phyloP scores from a whole-genome alignment of 2,329 filamentous ascomycete genomes.

The Colletotrichum orchidophilum region DNA sequence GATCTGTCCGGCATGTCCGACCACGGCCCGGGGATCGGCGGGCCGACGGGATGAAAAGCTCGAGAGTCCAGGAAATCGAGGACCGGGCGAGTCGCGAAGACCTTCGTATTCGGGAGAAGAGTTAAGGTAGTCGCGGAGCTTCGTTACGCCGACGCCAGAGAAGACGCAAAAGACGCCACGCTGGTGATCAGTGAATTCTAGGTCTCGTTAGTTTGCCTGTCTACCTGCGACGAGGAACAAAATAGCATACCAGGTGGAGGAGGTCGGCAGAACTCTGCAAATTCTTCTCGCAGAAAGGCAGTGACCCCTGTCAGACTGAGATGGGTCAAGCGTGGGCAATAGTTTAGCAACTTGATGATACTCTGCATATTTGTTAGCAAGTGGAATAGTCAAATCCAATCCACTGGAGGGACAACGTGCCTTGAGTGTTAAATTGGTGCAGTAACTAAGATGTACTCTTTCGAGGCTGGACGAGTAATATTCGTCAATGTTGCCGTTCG shows the following conservation, averaged over 20 bases:
- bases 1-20: constrained; percentile 34
- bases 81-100: constrained; percentile 45
- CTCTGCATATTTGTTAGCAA: constrained; percentile 64
- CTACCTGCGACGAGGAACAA: background rate
- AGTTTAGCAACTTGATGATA: constrained; percentile 88
- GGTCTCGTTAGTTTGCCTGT: constrained; percentile 38
- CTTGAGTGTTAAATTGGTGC: constrained; percentile 81
- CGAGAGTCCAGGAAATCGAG: constrained; percentile 29
- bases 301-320: constrained; percentile 93
- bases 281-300: constrained; percentile 86
- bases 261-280: constrained; percentile 85
- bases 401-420: constrained; percentile 59
- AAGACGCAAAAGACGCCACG: constrained; percentile 98
- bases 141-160: constrained; percentile 83
- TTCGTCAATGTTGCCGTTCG: constrained; percentile 59
- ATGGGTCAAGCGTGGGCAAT: constrained; percentile 91
- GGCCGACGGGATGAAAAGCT: background rate
- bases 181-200: constrained; percentile 95
- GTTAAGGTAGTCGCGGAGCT: constrained; percentile 83
- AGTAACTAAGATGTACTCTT: constrained; percentile 96
- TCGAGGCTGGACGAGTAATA: constrained; percentile 77
- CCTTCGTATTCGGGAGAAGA: constrained; percentile 57
- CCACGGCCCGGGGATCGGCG: constrained; percentile 26
- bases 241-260: constrained; percentile 73
- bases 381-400: background rate